These are phyloP conservation scores for Rhynchosporium agropyri DNA, from an alignment of 2,329 filamentous ascomycete species.

Conservation along the genomic window DNA sequence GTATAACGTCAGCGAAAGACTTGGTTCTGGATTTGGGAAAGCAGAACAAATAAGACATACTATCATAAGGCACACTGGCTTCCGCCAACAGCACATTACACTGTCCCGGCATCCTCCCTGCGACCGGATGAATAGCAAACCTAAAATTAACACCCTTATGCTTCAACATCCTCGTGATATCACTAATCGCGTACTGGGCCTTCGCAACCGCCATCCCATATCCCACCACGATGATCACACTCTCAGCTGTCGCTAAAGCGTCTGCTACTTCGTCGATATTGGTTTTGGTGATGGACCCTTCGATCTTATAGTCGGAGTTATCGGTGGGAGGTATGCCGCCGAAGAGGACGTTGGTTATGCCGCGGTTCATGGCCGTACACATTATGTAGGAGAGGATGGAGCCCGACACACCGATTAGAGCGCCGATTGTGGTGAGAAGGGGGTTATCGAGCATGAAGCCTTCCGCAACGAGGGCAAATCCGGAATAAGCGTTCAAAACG, in stretches of 20 bases:
- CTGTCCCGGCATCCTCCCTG: slow-evolving; percentile 89
- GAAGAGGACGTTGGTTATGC: slow-evolving; percentile 85
- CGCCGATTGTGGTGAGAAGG: slow-evolving; percentile 80
- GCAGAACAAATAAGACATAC: slow-evolving; percentile 40
- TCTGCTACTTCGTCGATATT: slow-evolving; percentile 81
- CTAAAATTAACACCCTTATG: slow-evolving; percentile 77
- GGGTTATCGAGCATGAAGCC: slow-evolving; percentile 91
- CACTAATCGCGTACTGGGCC: slow-evolving; percentile 86
- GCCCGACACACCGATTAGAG: slow-evolving; percentile 84
- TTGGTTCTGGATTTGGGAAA: background rate
- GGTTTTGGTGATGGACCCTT: slow-evolving; percentile 77
- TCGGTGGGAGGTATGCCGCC: slow-evolving; percentile 73
- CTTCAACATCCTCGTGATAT: slow-evolving; percentile 76
- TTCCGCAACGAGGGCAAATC: slow-evolving; percentile 87
- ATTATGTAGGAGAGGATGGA: slow-evolving; percentile 86
- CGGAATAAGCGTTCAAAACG: slow-evolving; percentile 87
- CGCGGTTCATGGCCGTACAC: slow-evolving; percentile 91
- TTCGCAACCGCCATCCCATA: slow-evolving; percentile 96
- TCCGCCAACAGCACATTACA: slow-evolving; percentile 91
- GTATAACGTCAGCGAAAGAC: too few relatives aligned
- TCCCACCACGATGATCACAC: slow-evolving; percentile 80
- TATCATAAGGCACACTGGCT: slow-evolving; percentile 86
- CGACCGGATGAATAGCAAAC: slow-evolving; percentile 89
- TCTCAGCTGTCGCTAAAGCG: slow-evolving; percentile 73
- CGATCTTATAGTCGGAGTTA: slow-evolving; percentile 70